Base-by-base conservation (phyloP, 1,284 basidiomycete genomes). In the Ganoderma boninense region DNA sequence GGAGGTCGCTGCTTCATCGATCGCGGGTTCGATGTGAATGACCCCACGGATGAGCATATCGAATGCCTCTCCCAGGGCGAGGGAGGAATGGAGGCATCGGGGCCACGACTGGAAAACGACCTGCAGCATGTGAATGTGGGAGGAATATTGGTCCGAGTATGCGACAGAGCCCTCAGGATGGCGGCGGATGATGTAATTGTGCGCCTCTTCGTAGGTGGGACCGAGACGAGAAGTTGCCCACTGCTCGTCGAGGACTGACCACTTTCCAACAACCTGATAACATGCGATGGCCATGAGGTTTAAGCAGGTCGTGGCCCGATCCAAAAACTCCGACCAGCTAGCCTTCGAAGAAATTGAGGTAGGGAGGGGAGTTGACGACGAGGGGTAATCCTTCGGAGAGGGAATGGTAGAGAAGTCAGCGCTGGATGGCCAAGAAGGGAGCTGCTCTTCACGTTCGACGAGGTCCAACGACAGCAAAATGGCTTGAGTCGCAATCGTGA, bases 71-170 rank as follows among this genome's bases (percentile, higher is more conserved):
- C 86, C 81, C 66, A 93, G 80, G 66, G 86, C 80, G 65, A 89
- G 82, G 65, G 86, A 84, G 0, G 83, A 72, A 80, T 92, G 89
- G 40, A 97, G 84, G 73, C 91, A 93, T 10, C 95, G 89, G 0
- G 97, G 97, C 90, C 97, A 95, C 3, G 94, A 88, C 69, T 95
- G 92, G 79, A 97, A 94, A 77, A 94, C 91, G 0, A 92, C 89
- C 70, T 92, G 90, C 2, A 98, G 85, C 42, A 97, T 85, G 67
- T 86, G 89, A 76, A 98, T 89, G 67, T 92, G 89, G 0, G 94
- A 86, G 52, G 86, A 83, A 23, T 90, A 85, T 61, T 87, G 84
- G 16, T 84, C 83, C 26, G 93, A 89, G 78, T 96, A 98, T 0
- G 92, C 91, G 6, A 95, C 88, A 42, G 86, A 84, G 72, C 93